Base-by-base conservation (phyloP, 139 green algal genomes). In the Edaphochlamys debaryana region DNA sequence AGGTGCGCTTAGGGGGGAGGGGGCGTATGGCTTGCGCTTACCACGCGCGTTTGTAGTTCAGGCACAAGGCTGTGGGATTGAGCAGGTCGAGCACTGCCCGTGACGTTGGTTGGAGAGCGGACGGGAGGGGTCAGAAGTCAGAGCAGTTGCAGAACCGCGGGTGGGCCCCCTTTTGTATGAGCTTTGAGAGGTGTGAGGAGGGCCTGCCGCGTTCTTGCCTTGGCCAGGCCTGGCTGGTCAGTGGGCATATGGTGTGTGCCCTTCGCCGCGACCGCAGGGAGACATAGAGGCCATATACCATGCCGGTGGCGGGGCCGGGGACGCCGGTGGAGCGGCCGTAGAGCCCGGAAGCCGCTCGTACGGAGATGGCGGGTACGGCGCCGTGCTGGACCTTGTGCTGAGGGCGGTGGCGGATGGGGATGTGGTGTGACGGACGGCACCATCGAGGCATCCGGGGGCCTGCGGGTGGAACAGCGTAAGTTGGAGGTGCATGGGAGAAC, bases 241-340 rank as follows among this genome's bases (percentile, higher is more conserved):
- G 15, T 32, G 15, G 23, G 36, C 4, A 13, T 67, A 15, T 22
- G 22, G 22, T 20, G 0, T 27, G 5, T n/a, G 29, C 25, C 1
- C 40, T 30, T 63, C 38, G 29, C 48, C 58, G 50, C 25, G 25
- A 27, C 19, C 20, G 71, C 60, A 96, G 94, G 69, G 89, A 83
- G 34, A 96, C 68, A 86, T 96, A 23, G 93, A 96, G 80, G 89
- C 85, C 40, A 23, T 95, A 67, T 93, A 96, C 38, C 29, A 52
- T 25, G 29, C 38, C 20, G 52, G 13, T 0, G 68, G 9, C 3
- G 68, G 41, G 23, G 41, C 63, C 41, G 60, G 37, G 50, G 50
- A 58, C 6, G 7, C 50, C 20, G 50, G 50, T 19, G 50, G 2
- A 22, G 50, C 50, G 50, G 50, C 8, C 20, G 50, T 22, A 17